phyloP scores from a whole-genome alignment of 495 filamentous ascomycete genomes.

The Xylaria acuta region DNA sequence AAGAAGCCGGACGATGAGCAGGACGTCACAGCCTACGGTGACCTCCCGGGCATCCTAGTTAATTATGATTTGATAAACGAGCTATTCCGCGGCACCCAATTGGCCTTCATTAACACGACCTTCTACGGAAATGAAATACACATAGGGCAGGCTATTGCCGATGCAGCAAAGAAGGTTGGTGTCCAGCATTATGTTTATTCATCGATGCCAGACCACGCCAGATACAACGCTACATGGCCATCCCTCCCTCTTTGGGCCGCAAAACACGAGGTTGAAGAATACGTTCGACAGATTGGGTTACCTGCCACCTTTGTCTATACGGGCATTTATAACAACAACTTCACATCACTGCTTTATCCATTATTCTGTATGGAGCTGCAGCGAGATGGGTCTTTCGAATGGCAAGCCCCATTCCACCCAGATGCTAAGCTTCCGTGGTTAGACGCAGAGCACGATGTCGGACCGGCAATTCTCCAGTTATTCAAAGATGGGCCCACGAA shows the following conservation, averaged over 20 bases:
- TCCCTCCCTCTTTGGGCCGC: conserved; percentile 87
- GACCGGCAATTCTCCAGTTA: conserved; percentile 91
- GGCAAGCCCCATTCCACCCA: conserved; percentile 93
- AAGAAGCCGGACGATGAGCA: conserved; percentile 55
- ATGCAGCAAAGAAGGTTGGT: conserved; percentile 84
- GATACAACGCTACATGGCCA: conserved; percentile 70
- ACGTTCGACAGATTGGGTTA: conserved; percentile 80
- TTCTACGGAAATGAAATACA: conserved; percentile 93
- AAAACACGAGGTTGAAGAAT: conserved; percentile 91
- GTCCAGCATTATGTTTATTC: conserved; percentile 94
- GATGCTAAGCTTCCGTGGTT: conserved; percentile 92
- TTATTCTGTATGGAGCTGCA: conserved; percentile 92
- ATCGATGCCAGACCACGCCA: conserved; percentile 93
- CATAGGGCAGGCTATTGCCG: conserved; percentile 84
- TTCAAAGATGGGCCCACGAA: conserved; percentile 90
- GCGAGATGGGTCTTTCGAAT: conserved; percentile 83
- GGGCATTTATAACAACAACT: conserved; percentile 99
- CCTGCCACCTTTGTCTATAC: conserved; percentile 93
- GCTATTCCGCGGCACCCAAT: conserved; percentile 81
- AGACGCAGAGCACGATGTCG: conserved; percentile 95
- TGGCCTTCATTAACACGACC: conserved; percentile 98
- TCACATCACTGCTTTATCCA: conserved; percentile 90
- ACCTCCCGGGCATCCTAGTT: conserved; percentile 56
- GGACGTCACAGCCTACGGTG: conserved; percentile 50
- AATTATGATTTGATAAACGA: conserved; percentile 70